Evolutionary conservation across 768 basidiomycete genomes (phyloP).

Genomic region (Lentinula lateritia): DNA sequence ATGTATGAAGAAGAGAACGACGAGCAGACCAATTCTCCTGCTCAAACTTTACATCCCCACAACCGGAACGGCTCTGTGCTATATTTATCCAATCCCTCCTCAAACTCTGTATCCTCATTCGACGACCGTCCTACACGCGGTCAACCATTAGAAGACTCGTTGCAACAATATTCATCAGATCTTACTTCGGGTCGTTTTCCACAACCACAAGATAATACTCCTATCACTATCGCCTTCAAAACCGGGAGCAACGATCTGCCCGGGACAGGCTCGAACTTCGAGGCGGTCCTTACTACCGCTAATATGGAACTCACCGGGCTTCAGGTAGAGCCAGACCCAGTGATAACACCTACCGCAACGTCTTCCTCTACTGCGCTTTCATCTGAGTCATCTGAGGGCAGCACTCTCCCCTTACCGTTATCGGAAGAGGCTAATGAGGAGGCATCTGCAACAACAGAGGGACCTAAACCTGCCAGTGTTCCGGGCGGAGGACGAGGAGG

Average conservation of each 20-base stretch:
- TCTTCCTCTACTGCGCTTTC: background rate
- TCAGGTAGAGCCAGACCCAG: background rate
- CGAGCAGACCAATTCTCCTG: background rate
- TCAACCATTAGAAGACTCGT: background rate
- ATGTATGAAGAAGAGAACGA: background rate
- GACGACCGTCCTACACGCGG: background rate
- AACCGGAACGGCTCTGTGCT: slow-evolving; percentile 7
- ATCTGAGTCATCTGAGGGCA: background rate
- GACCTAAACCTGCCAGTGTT: background rate
- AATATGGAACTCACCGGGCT: background rate
- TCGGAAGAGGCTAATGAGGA: background rate
- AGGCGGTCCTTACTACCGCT: background rate
- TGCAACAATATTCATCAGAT: background rate
- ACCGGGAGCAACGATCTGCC: too few species aligned
- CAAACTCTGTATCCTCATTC: background rate
- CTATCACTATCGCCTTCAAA: background rate
- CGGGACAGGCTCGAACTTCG: background rate
- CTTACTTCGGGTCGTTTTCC: too few species aligned
- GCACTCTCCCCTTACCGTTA: background rate
- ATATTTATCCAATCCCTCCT: slow-evolving; percentile 9
- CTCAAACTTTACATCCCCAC: slow-evolving; percentile 7
- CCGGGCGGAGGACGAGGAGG: slow-evolving; percentile 35
- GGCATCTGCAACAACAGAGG: background rate
- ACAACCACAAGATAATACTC: background rate
- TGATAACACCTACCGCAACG: background rate